Conservation (phyloP, 768 basidiomycete genomes). For the Coprinopsis cinerea region DNA sequence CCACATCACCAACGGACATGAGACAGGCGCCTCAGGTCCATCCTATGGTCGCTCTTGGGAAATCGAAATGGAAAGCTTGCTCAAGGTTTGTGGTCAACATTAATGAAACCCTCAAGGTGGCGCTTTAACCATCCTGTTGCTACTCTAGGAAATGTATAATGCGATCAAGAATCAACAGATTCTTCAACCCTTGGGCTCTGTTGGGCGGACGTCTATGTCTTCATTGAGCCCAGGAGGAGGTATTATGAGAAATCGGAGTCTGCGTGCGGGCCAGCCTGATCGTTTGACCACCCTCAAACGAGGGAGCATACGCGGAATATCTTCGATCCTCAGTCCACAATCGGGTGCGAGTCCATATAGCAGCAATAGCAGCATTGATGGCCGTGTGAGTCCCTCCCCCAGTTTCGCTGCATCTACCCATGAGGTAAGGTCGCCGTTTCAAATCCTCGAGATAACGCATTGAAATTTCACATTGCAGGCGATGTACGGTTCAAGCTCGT, state of each 20-base stretch:
- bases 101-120: neutral
- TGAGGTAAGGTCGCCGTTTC: slow-evolving; percentile 47
- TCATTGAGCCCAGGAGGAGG: slow-evolving; percentile 50
- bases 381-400: slow-evolving; percentile 90
- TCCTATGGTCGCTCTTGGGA: slow-evolving; percentile 75
- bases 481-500: slow-evolving; percentile 55
- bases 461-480: slow-evolving; percentile 30
- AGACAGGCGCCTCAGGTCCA: slow-evolving; percentile 21
- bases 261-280: slow-evolving; percentile 59
- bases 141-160: slow-evolving; percentile 89
- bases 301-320: slow-evolving; percentile 85
- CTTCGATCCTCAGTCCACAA: slow-evolving; percentile 66
- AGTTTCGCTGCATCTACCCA: slow-evolving; percentile 88
- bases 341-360: slow-evolving; percentile 76
- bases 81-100: slow-evolving; percentile 54
- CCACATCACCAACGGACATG: slow-evolving; percentile 40
- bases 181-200: slow-evolving; percentile 62
- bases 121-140: neutral
- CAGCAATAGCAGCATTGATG: slow-evolving; percentile 78
- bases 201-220: slow-evolving; percentile 44
- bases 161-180: slow-evolving; percentile 91
- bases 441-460: neutral
- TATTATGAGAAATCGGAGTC: slow-evolving; percentile 62
- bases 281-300: slow-evolving; percentile 77
- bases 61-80: slow-evolving; percentile 73